Base-by-base conservation (phyloP, 306 rosid genomes). In the Elaeagnus macrophylla region DNA sequence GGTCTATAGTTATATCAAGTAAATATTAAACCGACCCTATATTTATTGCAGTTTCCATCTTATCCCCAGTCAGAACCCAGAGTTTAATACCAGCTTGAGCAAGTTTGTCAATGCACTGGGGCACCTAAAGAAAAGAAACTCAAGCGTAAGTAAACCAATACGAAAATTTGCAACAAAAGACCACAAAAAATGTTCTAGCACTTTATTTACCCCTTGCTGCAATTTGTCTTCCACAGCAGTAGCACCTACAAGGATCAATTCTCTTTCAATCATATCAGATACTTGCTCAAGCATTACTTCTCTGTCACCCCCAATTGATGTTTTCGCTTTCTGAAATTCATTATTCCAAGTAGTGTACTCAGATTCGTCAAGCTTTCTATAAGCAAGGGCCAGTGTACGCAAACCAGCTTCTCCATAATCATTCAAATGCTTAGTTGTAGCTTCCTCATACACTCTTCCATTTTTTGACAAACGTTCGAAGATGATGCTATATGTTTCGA, bases 41-140 rank as follows among this genome's bases (percentile, higher is more conserved):
- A 73, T 93, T 93, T 84, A 93, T 87, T 65, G 99, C 96, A 51
- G 99, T 93, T 83, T 93, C 99, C 99, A 93, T 93, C 78, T 93
- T 93, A 75, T 93, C 99, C 51, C 99, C 99, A 0, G 99, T 93
- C 76, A 93, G 65, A 60, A 93, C 95, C 99, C 96, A 93, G 66
- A 93, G 64, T 78, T 93, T 88, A 59, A 93, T 96, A 66, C 99
- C 99, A 59, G 99, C 96, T 79, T 88, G 99, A 36, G 99, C 99
- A 65, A 93, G 99, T 75, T 83, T 93, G 75, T 93, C 99, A 57
- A 93, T 93, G 72, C 99, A 93, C 48, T 88, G 94, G 51, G 99
- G 99, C 64, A 93, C 99, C 99, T 93, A 69, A 54, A 42, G 53
- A 52, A 66, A 59, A 64, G 49, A 45, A 67, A 50, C 14, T 18